Percentiles rank a stretch among this genome's conserved stretches.
phyloP scores from a whole-genome alignment of 2,329 filamentous ascomycete genomes.

The Tricladium varicosporioides region DNA sequence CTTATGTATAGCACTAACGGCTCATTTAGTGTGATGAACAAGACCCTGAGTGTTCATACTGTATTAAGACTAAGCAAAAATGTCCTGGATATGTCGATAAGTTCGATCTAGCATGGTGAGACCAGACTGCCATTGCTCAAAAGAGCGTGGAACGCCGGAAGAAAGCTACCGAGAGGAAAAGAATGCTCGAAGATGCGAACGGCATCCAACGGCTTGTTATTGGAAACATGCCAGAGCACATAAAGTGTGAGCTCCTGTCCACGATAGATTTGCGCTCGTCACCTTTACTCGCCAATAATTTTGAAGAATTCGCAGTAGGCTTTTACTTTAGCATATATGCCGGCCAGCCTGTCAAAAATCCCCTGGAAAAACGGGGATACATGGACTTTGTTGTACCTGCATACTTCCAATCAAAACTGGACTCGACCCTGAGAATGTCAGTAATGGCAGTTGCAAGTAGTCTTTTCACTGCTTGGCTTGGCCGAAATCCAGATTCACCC shows the following conservation, averaged over 20 bases:
- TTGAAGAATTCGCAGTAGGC: conserved; percentile 2
- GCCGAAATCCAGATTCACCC: conserved; percentile 3
- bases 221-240: background rate
- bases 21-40: conserved; percentile 17
- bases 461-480: conserved; percentile 8
- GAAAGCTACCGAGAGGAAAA: background rate
- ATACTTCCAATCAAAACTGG: background rate
- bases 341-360: background rate
- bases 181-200: background rate
- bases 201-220: background rate
- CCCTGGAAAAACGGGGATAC: conserved; percentile 3
- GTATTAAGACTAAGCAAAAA: conserved; percentile 11
- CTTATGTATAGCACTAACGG: too few relatives aligned
- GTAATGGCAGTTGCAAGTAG: conserved; percentile 8
- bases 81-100: conserved; percentile 13
- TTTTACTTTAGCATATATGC: conserved; percentile 13
- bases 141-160: conserved; percentile 12
- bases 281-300: background rate
- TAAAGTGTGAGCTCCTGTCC: background rate
- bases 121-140: conserved; percentile 12
- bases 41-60: conserved; percentile 6
- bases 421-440: conserved; percentile 8
- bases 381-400: conserved; percentile 6
- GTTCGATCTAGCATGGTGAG: conserved; percentile 18
- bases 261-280: background rate